A percentile compares a stretch with the other conserved stretches of the same genome.
Conservation (phyloP, 2,329 filamentous ascomycete species). For the Penicillium oxalicum region DNA sequence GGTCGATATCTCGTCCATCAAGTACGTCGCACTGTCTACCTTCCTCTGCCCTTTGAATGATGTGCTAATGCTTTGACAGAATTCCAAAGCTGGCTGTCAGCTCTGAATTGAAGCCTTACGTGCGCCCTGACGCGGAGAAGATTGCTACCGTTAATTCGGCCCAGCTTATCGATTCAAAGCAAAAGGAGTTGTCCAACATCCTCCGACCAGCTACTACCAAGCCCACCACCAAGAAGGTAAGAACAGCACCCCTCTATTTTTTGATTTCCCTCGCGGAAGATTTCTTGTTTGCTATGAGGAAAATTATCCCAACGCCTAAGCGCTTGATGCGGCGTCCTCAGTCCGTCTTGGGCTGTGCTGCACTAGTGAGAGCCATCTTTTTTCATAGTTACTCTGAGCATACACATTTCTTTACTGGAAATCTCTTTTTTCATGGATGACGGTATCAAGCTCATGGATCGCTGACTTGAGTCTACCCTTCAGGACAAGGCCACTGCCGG, state of each 20-base stretch:
- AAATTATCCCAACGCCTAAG: constrained; percentile 60
- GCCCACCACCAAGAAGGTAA: constrained; percentile 46
- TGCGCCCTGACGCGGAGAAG: constrained; percentile 48
- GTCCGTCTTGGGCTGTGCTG: constrained; percentile 74
- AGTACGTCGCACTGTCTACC: constrained; percentile 7
- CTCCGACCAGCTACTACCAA: constrained; percentile 35
- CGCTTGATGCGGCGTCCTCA: constrained; percentile 65
- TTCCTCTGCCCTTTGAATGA: background rate
- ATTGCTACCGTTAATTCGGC: constrained; percentile 50
- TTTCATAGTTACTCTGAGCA: constrained; percentile 70
- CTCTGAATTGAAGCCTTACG: constrained; percentile 48
- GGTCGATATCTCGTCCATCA: constrained; percentile 11
- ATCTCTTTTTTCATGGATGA: constrained; percentile 2
- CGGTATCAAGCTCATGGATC: constrained; percentile 8
- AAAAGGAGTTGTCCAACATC: constrained; percentile 28
- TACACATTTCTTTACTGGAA: constrained; percentile 12
- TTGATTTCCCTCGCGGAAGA: constrained; percentile 2
- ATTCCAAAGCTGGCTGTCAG: constrained; percentile 49
- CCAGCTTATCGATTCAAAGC: constrained; percentile 45
- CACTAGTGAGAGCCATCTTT: constrained; percentile 60
- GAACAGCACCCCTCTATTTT: constrained; percentile 13
- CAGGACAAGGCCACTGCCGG: constrained; percentile 64
- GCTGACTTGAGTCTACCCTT: constrained; percentile 22
- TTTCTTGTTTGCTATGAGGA: constrained; percentile 59
- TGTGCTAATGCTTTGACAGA: constrained; percentile 20